Conservation (phyloP, 805 yeast species). For the Candida vaughaniae region DNA sequence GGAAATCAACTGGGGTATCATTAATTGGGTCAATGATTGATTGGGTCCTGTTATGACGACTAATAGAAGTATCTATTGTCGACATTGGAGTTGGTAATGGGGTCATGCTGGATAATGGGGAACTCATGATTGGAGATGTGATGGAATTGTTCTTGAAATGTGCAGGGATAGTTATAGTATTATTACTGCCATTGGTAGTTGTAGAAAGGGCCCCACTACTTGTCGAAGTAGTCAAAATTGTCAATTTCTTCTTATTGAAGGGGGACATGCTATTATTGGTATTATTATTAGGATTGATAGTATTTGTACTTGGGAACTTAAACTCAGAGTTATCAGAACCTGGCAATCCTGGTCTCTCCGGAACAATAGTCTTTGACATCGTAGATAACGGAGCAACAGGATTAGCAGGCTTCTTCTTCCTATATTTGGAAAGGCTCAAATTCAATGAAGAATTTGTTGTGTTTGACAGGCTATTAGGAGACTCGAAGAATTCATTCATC, state of each 20-base stretch:
- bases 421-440: constrained; percentile 1
- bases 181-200: neutral
- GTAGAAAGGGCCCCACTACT: constrained; percentile 2
- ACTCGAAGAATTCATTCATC: constrained; percentile 14
- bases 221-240: neutral
- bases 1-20: constrained; percentile 39
- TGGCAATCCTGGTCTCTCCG: neutral
- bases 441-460: neutral
- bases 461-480: constrained; percentile 1
- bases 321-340: constrained; percentile 4
- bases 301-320: constrained; percentile 7
- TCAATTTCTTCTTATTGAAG: constrained; percentile 4
- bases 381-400: neutral
- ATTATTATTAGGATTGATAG: neutral
- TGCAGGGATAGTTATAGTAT: constrained; percentile 1
- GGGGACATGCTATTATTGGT: constrained; percentile 2
- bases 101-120: constrained; percentile 34
- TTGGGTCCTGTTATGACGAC: constrained; percentile 5
- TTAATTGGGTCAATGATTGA: constrained; percentile 36
- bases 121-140: constrained; percentile 32
- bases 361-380: constrained; percentile 5
- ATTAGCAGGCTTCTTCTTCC: constrained; percentile 7
- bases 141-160: constrained; percentile 6
- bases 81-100: constrained; percentile 29
- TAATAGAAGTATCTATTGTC: constrained; percentile 14